phyloP scores from a whole-genome alignment of 805 yeast genomes.

The Saturnispora hagleri region DNA sequence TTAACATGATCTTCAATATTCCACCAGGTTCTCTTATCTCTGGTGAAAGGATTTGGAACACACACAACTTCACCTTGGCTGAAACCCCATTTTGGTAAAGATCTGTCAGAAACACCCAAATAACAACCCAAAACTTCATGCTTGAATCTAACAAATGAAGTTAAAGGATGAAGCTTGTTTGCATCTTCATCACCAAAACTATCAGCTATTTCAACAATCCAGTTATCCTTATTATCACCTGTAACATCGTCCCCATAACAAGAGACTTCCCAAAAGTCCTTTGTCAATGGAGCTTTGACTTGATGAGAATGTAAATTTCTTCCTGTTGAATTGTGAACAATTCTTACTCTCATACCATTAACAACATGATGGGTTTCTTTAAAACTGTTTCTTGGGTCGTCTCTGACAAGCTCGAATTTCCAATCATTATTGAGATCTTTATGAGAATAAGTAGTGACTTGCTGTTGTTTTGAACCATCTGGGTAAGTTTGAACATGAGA shows the following conservation, averaged over 20 bases:
- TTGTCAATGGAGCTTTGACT: slow-evolving; percentile 65
- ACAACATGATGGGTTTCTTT: slow-evolving; percentile 33
- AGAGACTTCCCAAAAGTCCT: slow-evolving; percentile 68
- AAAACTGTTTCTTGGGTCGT: slow-evolving; percentile 27
- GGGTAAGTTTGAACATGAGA: slow-evolving; percentile 85
- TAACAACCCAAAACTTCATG: slow-evolving; percentile 63
- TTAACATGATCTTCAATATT: slow-evolving; percentile 67
- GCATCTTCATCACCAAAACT: slow-evolving; percentile 46
- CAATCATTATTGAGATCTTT: slow-evolving; percentile 85
- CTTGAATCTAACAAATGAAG: slow-evolving; percentile 61
- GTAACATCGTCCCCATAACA: slow-evolving; percentile 68
- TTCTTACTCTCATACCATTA: slow-evolving; percentile 60
- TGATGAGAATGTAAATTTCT: slow-evolving; percentile 78
- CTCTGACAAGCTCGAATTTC: slow-evolving; percentile 54
- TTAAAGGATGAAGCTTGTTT: slow-evolving; percentile 58
- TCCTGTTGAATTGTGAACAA: slow-evolving; percentile 62
- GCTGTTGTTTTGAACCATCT: slow-evolving; percentile 89
- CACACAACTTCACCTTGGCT: slow-evolving; percentile 88
- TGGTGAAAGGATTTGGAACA: slow-evolving; percentile 49
- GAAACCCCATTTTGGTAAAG: slow-evolving; percentile 78
- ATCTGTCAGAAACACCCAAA: slow-evolving; percentile 60
- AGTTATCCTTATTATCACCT: slow-evolving; percentile 80
- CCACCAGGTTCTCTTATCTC: slow-evolving; percentile 88
- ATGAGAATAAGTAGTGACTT: slow-evolving; percentile 84
- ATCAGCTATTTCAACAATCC: slow-evolving; percentile 77